Evolutionary conservation across 176 grass and related monocot species (phyloP).

Genomic region (Echinochloa phyllopogon): DNA sequence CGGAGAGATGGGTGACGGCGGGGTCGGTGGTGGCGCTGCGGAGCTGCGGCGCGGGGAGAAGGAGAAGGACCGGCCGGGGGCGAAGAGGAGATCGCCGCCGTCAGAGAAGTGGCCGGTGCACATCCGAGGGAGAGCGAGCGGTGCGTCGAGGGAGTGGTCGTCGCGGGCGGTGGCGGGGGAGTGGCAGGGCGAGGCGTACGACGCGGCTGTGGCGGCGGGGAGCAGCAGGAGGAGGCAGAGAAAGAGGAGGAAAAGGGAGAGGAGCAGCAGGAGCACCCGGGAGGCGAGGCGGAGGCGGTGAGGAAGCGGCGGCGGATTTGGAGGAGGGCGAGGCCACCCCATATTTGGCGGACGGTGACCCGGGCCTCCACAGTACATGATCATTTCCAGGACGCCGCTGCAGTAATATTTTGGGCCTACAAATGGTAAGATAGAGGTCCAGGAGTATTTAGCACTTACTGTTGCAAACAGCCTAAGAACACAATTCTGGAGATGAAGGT

Average conservation of each 20-base stretch:
- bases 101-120: constrained; percentile 26
- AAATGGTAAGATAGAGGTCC: too few relatives aligned
- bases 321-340: too few relatives aligned
- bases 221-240: background rate
- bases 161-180: background rate
- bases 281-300: too few relatives aligned
- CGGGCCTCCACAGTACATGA: too few relatives aligned
- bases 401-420: too few relatives aligned
- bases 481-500: too few relatives aligned
- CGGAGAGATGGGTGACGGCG: background rate
- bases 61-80: background rate
- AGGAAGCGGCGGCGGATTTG: too few relatives aligned
- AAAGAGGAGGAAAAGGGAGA: background rate
- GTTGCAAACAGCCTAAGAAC: too few relatives aligned
- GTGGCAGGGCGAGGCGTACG: constrained; percentile 23
- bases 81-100: background rate
- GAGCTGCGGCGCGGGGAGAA: background rate
- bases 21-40: background rate
- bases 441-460: too few relatives aligned
- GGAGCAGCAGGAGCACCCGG: too few relatives aligned
- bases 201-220: background rate
- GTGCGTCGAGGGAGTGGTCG: background rate
- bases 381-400: too few relatives aligned
- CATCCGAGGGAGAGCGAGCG: background rate
- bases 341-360: too few relatives aligned